Evolutionary conservation across 2,329 filamentous ascomycete genomes (phyloP).

Genomic region (Drechslerella coelobrocha): DNA sequence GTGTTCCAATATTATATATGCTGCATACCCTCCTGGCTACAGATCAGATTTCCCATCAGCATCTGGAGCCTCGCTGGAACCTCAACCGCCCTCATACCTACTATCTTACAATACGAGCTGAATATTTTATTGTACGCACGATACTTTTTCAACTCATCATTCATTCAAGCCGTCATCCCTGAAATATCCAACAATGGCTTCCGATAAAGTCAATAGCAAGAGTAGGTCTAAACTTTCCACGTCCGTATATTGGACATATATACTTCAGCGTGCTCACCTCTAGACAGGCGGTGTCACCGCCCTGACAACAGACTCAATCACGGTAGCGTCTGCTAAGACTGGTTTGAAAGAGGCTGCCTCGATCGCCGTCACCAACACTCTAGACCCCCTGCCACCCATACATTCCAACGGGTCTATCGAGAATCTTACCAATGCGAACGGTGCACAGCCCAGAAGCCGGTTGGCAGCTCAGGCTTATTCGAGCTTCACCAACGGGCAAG

Average conservation of each 20-base stretch:
- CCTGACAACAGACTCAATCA: not conserved
- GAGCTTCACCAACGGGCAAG: not conserved
- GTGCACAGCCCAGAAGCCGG: not conserved
- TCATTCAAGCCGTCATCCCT: not conserved
- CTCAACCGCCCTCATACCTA: too few species aligned
- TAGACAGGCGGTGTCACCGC: not conserved
- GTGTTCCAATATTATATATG: too few species aligned
- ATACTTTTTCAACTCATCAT: too few species aligned
- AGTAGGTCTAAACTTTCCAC: not conserved
- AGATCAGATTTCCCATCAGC: too few species aligned
- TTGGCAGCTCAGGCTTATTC: not conserved
- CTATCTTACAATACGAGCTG: too few species aligned
- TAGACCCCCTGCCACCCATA: not conserved
- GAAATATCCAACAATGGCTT: not conserved
- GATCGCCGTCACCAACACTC: not conserved
- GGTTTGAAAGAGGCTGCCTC: not conserved
- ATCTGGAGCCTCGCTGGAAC: too few species aligned
- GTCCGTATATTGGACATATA: not conserved
- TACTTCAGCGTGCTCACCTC: not conserved
- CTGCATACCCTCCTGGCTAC: too few species aligned
- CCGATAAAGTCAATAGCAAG: not conserved
- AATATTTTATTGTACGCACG: too few species aligned
- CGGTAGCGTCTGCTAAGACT: not conserved
- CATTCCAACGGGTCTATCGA: not conserved
- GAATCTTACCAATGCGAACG: not conserved